Conservation (phyloP, 139 green algal genomes). For the Coccomyxa sp. region DNA sequence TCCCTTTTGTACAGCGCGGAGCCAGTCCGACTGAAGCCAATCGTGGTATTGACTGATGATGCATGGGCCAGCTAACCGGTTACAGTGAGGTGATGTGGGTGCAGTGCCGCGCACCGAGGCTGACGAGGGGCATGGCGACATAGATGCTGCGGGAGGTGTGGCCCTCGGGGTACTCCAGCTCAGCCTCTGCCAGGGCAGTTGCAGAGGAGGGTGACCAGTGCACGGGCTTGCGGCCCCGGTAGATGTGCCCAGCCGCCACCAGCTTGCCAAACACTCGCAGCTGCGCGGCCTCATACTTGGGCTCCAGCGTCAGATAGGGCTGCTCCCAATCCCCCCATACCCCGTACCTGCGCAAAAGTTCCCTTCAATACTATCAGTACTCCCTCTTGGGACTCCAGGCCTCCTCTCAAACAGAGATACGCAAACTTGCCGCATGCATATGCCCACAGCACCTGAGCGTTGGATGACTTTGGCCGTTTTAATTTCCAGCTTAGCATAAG, state of each 20-base stretch:
- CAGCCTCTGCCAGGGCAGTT: slow-evolving; percentile 96
- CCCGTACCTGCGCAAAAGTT: slow-evolving; percentile 67
- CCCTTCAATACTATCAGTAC: neutral
- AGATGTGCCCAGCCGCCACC: slow-evolving; percentile 87
- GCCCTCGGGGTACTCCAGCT: slow-evolving; percentile 98
- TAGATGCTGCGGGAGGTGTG: slow-evolving; percentile 90
- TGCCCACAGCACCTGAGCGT: too few species aligned
- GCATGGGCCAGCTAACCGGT: too few species aligned
- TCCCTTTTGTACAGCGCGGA: neutral
- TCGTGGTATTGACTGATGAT: neutral
- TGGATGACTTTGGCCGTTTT: too few species aligned
- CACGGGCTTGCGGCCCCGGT: slow-evolving; percentile 88
- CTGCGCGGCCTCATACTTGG: slow-evolving; percentile 87
- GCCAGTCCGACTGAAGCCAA: too few species aligned
- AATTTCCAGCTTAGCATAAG: too few species aligned
- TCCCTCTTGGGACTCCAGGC: too few species aligned
- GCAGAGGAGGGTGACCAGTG: slow-evolving; percentile 92
- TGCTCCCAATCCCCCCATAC: slow-evolving; percentile 92
- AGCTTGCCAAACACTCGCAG: slow-evolving; percentile 93
- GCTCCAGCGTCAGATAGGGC: slow-evolving; percentile 94
- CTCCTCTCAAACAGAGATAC: too few species aligned
- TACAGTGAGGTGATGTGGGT: neutral
- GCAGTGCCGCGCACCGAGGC: neutral
- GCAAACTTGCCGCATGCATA: too few species aligned
- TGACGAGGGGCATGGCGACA: slow-evolving; percentile 73